Conservation (phyloP, 345 rosid species). For the Eucalyptus tenuipes region DNA sequence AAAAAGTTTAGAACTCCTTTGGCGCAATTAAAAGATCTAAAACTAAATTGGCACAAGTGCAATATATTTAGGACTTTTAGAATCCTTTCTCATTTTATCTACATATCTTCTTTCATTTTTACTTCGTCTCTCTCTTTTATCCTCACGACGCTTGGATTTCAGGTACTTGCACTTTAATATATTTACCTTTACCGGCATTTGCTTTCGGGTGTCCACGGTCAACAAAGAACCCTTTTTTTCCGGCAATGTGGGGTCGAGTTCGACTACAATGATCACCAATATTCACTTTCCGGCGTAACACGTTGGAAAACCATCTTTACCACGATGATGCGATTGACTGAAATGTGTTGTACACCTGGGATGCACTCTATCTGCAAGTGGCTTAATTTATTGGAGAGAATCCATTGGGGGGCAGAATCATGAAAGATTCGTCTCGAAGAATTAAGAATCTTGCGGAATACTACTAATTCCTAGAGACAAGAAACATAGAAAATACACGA, state of each 20-base stretch:
- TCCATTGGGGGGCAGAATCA: not conserved
- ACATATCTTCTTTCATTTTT: not conserved
- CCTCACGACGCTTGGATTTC: not conserved
- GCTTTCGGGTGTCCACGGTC: not conserved
- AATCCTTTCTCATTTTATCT: not conserved
- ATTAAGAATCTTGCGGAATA: not conserved
- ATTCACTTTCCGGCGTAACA: not conserved
- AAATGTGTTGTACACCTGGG: not conserved
- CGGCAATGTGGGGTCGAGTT: not conserved
- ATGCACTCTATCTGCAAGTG: not conserved
- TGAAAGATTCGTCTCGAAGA: not conserved
- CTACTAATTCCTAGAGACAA: not conserved
- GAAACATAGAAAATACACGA: not conserved
- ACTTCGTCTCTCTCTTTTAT: not conserved
- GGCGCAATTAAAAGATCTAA: not conserved
- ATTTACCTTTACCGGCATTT: not conserved
- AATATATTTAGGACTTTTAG: not conserved
- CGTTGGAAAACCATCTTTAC: not conserved
- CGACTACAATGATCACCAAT: not conserved
- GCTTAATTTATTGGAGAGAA: not conserved
- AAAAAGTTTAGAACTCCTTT: not conserved
- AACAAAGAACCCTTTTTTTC: not conserved
- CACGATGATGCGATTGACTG: not conserved
- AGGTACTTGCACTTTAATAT: not conserved
- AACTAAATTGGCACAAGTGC: accelerated